Percentiles rank a stretch among this genome's conserved stretches.
Conservation (phyloP, 73 alveolate species). For the Paramecium octaurelia region DNA sequence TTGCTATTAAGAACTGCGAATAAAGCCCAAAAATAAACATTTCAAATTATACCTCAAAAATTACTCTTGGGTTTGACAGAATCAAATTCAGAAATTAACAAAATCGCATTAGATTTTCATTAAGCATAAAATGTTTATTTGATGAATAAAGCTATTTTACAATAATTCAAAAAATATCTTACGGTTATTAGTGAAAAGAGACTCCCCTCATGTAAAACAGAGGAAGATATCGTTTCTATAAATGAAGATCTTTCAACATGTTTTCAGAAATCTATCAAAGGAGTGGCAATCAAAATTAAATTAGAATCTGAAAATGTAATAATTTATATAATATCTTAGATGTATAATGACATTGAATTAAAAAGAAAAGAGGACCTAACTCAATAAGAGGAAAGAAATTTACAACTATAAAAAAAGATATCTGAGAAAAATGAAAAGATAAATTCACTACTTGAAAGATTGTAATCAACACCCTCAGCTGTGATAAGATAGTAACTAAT, state of each 20-base stretch:
- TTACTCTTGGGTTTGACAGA: background rate
- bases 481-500: background rate
- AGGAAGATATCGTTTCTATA: background rate
- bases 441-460: background rate
- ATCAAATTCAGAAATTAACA: background rate
- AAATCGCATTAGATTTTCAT: background rate
- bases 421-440: background rate
- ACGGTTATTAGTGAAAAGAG: background rate
- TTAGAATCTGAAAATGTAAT: background rate
- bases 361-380: background rate
- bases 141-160: background rate
- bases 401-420: background rate
- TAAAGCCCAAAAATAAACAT: background rate
- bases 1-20: background rate
- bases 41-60: background rate
- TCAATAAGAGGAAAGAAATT: background rate
- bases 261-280: background rate
- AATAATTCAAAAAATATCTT: background rate
- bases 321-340: background rate
- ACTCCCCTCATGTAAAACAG: background rate
- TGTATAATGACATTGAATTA: background rate
- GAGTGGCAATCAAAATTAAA: background rate
- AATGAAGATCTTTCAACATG: background rate
- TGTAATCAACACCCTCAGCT: background rate
- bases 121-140: background rate